Base-by-base conservation (phyloP, 2,329 filamentous ascomycete species). In the Pseudocercospora fijiensis region DNA sequence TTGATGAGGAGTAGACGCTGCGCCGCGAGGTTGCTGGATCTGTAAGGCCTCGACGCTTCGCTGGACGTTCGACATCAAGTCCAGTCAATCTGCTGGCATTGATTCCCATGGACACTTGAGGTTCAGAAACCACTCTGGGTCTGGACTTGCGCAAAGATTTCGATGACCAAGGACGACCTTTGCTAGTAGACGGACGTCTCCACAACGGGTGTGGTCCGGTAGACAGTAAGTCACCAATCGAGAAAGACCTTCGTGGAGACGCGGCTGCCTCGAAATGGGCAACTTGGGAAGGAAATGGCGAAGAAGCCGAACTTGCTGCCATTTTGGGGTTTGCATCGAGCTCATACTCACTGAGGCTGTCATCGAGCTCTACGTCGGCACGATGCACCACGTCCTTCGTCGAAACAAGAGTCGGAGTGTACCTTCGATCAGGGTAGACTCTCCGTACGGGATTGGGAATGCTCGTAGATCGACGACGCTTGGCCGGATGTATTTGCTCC, bases 191-290 rank as follows among this genome's bases (percentile, higher is more conserved):
- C 24, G 77, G 75, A 51, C 74, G 67, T 71, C 76, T 79, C 74
- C 75, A 77, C 67, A 76, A 66, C 43, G 71, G 69, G 55, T 73
- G 75, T 62, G 73, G 76, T 58, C 71, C 76, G 58, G 73, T 73
- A 58, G 74, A 76, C 61, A 78, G 75, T 52, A 79, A 74, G 67
- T 83, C 80, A 59, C 76, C 75, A 62, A 84, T 78, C 26, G 83
- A 84, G 76, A 84, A 84, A 62, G 82, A 83, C 58, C 80, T 79
- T 62, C 78, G 75, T 20, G 78, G 74, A 64, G 73, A 73, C 61
- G 72, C 67, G 52, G 71, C 67, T 64, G 75, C 69, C 58, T 67
- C 66, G 41, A 70, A 69, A 27, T 64, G 63, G 26, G 66, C n/a
- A 28, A 43, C 55, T 16, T 64, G 59, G 26, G 43, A 37, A 24